Evolutionary conservation across 352 stramenopile genomes (phyloP), one percentile per base, ranked within the genome.

Genomic region (Detonula confervacea): DNA sequence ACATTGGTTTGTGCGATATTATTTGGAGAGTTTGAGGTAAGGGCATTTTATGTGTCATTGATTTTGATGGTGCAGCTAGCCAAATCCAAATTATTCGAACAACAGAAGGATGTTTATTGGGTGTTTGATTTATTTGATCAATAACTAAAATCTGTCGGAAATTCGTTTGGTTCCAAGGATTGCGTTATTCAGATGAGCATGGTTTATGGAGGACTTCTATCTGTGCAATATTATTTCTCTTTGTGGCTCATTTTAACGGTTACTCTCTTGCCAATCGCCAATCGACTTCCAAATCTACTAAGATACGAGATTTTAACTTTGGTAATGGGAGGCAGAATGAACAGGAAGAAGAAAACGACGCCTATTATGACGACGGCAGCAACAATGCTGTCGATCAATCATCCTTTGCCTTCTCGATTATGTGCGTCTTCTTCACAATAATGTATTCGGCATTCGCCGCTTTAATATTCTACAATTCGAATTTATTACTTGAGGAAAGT

Each of bases 21-120:
- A n/a, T 94, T 94, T 87, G 89, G 87, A 69, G 89, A 93, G 68
- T 94, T 94, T 69, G 71, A 94, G 80, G 89, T 93, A 52, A 84
- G 84, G 29, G 20, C 27, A 46, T 70, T n/a, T n/a, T n/a, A n/a
- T n/a, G n/a, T n/a, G n/a, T n/a, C n/a, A n/a, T n/a, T n/a, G n/a
- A n/a, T n/a, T n/a, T n/a, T n/a, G n/a, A n/a, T n/a, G n/a, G n/a
- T n/a, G n/a, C n/a, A n/a, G n/a, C n/a, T n/a, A n/a, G n/a, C n/a
- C n/a, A n/a, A n/a, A n/a, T n/a, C n/a, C n/a, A n/a, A n/a, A n/a
- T n/a, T n/a, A n/a, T n/a, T n/a, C n/a, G n/a, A n/a, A n/a, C n/a
- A n/a, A n/a, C n/a, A n/a, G n/a, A n/a, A n/a, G n/a, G n/a, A n/a
- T n/a, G n/a, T n/a, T n/a, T n/a, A n/a, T n/a, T n/a, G n/a, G n/a